phyloP scores from a whole-genome alignment of 2,329 filamentous ascomycete species.

The Diaporthe vaccinii region DNA sequence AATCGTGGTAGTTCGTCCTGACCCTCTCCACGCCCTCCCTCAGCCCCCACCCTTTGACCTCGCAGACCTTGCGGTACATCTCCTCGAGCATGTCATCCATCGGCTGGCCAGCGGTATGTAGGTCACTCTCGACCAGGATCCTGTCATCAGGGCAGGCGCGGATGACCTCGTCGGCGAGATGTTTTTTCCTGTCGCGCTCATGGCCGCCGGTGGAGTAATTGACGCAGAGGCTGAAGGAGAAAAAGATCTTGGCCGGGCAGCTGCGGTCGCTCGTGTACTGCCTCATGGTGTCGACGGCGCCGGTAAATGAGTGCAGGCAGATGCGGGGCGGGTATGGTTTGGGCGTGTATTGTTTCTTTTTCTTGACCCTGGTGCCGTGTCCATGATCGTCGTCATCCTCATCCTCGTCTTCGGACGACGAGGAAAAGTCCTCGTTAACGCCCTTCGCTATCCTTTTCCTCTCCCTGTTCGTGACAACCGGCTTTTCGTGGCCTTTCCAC shows the following conservation, averaged over 20 bases:
- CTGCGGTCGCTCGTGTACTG: constrained; percentile 81
- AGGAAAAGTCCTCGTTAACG: constrained; percentile 60
- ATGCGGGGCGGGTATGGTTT: constrained; percentile 87
- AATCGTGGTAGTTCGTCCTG: constrained; percentile 81
- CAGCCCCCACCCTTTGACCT: constrained; percentile 82
- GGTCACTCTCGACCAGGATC: constrained; percentile 89
- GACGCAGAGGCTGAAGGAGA: constrained; percentile 88
- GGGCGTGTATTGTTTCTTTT: constrained; percentile 45
- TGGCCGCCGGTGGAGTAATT: constrained; percentile 75
- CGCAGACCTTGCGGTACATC: constrained; percentile 81
- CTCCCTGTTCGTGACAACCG: constrained; percentile 72
- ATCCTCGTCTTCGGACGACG: constrained; percentile 43
- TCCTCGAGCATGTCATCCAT: constrained; percentile 86
- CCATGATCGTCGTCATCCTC: constrained; percentile 39
- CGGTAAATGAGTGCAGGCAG: constrained; percentile 95
- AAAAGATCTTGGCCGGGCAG: constrained; percentile 83
- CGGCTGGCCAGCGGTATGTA: constrained; percentile 82
- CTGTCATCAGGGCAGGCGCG: constrained; percentile 81
- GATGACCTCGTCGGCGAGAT: constrained; percentile 65
- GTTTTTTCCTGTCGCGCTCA: constrained; percentile 63
- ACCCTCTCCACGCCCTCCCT: constrained; percentile 78
- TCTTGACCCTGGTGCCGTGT: not conserved
- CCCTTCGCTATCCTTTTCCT: constrained; percentile 62
- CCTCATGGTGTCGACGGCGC: constrained; percentile 78
- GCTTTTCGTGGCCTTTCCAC: constrained; percentile 79